Percentiles rank a stretch among this genome's conserved stretches.
Evolutionary conservation across 1,139 yeast species (phyloP).

Genomic region (Pichia sp.): DNA sequence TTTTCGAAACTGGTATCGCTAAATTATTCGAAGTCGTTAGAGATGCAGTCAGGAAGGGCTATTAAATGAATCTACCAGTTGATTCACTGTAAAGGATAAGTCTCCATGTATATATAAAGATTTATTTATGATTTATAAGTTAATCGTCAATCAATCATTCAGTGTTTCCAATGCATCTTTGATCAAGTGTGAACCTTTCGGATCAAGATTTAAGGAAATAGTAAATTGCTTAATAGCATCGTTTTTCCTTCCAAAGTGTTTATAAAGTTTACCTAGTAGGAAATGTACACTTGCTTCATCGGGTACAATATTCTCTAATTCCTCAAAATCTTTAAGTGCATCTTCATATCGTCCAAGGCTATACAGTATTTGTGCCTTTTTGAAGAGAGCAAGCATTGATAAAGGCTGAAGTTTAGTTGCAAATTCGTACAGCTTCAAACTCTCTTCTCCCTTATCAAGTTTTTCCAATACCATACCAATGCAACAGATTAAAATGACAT

Average conservation of each 20-base stretch:
- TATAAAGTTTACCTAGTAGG: slow-evolving; percentile 79
- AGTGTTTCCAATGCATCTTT: slow-evolving; percentile 69
- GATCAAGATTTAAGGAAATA: slow-evolving; percentile 84
- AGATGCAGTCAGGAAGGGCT: slow-evolving; percentile 50
- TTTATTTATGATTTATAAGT: background rate
- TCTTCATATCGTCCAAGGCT: slow-evolving; percentile 62
- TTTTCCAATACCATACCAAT: slow-evolving; percentile 92
- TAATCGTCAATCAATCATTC: slow-evolving; percentile 15
- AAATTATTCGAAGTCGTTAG: slow-evolving; percentile 39
- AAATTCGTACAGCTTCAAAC: slow-evolving; percentile 72
- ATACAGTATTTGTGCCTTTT: slow-evolving; percentile 77
- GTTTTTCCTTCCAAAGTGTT: slow-evolving; percentile 63
- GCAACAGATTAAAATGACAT: slow-evolving; percentile 85
- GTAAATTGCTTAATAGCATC: slow-evolving; percentile 84
- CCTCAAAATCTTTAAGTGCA: slow-evolving; percentile 70
- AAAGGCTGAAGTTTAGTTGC: slow-evolving; percentile 83
- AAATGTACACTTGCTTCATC: slow-evolving; percentile 94
- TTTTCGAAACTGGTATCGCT: slow-evolving; percentile 42
- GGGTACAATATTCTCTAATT: slow-evolving; percentile 70
- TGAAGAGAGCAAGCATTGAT: slow-evolving; percentile 81
- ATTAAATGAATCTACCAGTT: slow-evolving; percentile 26
- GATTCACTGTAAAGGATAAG: too few species aligned
- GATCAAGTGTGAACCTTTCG: slow-evolving; percentile 84
- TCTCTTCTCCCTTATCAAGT: slow-evolving; percentile 58
- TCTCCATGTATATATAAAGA: slow-evolving; percentile 7